These are phyloP conservation scores for Otatea glauca DNA, from an alignment of 176 grass and related monocot genomes.

Conservation along the genomic window DNA sequence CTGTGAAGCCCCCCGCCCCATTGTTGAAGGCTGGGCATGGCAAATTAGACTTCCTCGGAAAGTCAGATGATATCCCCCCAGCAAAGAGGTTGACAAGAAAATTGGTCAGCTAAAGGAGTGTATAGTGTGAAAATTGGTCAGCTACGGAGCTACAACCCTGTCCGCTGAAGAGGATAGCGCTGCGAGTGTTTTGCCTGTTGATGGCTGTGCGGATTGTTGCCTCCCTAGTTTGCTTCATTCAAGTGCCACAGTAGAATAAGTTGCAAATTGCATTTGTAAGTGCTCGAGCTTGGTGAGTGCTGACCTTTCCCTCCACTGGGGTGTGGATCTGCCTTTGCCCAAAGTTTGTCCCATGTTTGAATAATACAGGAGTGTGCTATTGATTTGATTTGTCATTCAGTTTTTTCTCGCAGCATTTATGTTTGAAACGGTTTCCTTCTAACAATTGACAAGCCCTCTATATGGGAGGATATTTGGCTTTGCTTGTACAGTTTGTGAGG, in stretches of 20 bases:
- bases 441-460: slow-evolving; percentile 1
- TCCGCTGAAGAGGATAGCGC: background rate
- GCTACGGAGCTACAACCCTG: too few species aligned
- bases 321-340: slow-evolving; percentile 20
- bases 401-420: background rate
- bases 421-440: background rate
- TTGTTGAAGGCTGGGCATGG: slow-evolving; percentile 75
- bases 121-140: background rate
- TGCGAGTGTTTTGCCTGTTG: slow-evolving; percentile 12
- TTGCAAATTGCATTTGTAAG: slow-evolving; percentile 26
- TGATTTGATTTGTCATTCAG: slow-evolving; percentile 44
- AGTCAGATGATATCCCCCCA: slow-evolving; percentile 72
- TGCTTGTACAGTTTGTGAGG: slow-evolving; percentile 22
- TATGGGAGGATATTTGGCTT: slow-evolving; percentile 1
- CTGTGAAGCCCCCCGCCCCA: slow-evolving; percentile 55
- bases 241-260: slow-evolving; percentile 32
- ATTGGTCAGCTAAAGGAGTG: slow-evolving; percentile 59
- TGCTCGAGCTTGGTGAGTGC: slow-evolving; percentile 39
- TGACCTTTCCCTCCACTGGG: slow-evolving; percentile 3
- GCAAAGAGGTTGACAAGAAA: slow-evolving; percentile 72
- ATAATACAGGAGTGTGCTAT: slow-evolving; percentile 46
- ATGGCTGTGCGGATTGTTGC: background rate
- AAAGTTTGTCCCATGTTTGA: slow-evolving; percentile 39
- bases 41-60: slow-evolving; percentile 61
- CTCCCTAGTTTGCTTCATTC: background rate